Conservation (phyloP, 2,329 filamentous ascomycete genomes). For the Triangularia setosa region DNA sequence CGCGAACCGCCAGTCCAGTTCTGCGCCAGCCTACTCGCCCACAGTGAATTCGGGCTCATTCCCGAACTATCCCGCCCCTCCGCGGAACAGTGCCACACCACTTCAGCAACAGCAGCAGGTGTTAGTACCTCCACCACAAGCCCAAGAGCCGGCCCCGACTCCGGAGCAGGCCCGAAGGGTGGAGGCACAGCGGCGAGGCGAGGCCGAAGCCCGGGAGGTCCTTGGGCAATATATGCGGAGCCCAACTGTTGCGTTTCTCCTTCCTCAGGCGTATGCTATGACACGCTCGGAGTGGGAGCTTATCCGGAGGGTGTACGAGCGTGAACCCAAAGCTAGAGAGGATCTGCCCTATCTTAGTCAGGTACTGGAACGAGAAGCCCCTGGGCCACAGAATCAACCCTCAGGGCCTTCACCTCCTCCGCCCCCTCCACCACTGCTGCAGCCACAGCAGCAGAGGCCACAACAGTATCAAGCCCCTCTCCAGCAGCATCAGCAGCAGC, state of each 20-base stretch:
- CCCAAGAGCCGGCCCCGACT: constrained; percentile 28
- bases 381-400: constrained; percentile 5
- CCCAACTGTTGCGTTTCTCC: constrained; percentile 64
- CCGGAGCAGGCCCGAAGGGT: constrained; percentile 40
- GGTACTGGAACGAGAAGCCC: constrained; percentile 47
- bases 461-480: constrained; percentile 9
- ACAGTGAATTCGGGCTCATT: constrained; percentile 41
- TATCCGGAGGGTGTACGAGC: constrained; percentile 63
- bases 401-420: not conserved
- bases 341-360: constrained; percentile 56
- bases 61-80: constrained; percentile 26
- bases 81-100: constrained; percentile 27
- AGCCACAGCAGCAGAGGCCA: constrained; percentile 9
- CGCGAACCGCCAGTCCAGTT: constrained; percentile 43
- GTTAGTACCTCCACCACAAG: constrained; percentile 16
- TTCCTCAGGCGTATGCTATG: constrained; percentile 66
- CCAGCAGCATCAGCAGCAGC: constrained; percentile 3
- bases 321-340: constrained; percentile 60
- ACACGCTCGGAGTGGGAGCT: constrained; percentile 70
- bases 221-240: constrained; percentile 60
- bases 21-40: constrained; percentile 53
- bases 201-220: constrained; percentile 57
- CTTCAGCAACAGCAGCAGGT: constrained; percentile 33
- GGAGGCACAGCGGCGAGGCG: constrained; percentile 54
- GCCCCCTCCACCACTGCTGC: constrained; percentile 6